Evolutionary conservation across 345 rosid species (phyloP).

Genomic region (Brassica cretica): DNA sequence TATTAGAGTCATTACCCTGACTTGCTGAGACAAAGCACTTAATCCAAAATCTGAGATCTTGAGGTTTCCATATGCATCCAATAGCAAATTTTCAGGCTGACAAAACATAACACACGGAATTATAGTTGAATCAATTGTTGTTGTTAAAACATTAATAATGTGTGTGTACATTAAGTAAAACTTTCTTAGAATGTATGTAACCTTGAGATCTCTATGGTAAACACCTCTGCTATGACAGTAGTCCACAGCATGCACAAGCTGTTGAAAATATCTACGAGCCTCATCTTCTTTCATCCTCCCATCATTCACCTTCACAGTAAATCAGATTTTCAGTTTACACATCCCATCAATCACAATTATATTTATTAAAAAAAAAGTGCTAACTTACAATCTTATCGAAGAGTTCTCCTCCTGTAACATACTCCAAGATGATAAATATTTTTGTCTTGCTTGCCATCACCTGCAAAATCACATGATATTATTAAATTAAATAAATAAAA

Average conservation of each 20-base stretch:
- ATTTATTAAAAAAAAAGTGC: background rate
- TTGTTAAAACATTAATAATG: background rate
- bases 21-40: slow-evolving; percentile 95
- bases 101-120: slow-evolving; percentile 18
- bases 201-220: slow-evolving; percentile 97
- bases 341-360: background rate
- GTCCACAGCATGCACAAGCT: slow-evolving; percentile 91
- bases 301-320: slow-evolving; percentile 62
- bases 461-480: slow-evolving; percentile 29
- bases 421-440: slow-evolving; percentile 71
- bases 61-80: slow-evolving; percentile 85
- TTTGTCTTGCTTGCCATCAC: slow-evolving; percentile 80
- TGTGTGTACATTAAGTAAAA: background rate
- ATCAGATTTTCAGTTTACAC: background rate
- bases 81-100: slow-evolving; percentile 89
- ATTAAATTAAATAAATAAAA: background rate
- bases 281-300: slow-evolving; percentile 93
- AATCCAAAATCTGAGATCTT: slow-evolving; percentile 97
- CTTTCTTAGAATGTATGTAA: slow-evolving; percentile 20
- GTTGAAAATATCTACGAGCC: slow-evolving; percentile 92
- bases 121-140: background rate
- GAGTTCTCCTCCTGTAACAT: slow-evolving; percentile 76
- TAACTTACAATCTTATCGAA: slow-evolving; percentile 77
- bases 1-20: slow-evolving; percentile 60
- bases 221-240: slow-evolving; percentile 99